Base-by-base conservation (phyloP, 2,329 filamentous ascomycete species). In the Aspergillus japonicus region DNA sequence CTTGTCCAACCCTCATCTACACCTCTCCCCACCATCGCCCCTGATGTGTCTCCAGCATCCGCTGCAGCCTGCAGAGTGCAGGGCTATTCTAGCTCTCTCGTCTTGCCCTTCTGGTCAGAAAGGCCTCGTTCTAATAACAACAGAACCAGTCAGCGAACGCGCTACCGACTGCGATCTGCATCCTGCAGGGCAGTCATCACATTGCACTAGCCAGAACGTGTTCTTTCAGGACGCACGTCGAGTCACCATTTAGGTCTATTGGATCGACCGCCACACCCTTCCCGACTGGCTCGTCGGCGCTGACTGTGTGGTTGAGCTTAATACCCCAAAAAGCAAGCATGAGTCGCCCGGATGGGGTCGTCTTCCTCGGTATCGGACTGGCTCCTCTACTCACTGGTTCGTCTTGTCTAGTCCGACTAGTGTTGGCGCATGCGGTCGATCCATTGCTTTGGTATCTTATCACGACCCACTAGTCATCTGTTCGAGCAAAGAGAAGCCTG, bases 151-250 rank as follows among this genome's bases (percentile, higher is more conserved):
- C 49, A 44, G 29, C 12, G 47, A 16, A 47, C 8, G 21, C 24
- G 39, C 39, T 50, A 19, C 39, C 47, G 35, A 29, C 58, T 53
- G 48, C 50, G 48, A 23, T 47, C 55, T 63, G 61, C 58, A 58
- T 47, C 55, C 58, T 63, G 61, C 58, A 61, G 26, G 56, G 50
- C 49, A 23, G 24, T 19, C 54, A 63, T 63, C 58, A 63, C 61
- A 59, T 47, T 49, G 35, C 26, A 44, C 53, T 56, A 23, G 16
- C 39, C 8, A 44, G 39, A 44, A 44, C 39, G 39, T 44, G 39
- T 50, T 47, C 29, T 24, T 35, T 50, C 14, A 50, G 24, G 44
- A 56, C 54, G 54, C 49, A 44, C 39, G 39, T 16, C 39, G 39
- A 44, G 39, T 44, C 39, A 44, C 39, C 39, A 12, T 44, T 16